phyloP scores from a whole-genome alignment of 1,284 basidiomycete genomes.

The Gomphus bonarii region DNA sequence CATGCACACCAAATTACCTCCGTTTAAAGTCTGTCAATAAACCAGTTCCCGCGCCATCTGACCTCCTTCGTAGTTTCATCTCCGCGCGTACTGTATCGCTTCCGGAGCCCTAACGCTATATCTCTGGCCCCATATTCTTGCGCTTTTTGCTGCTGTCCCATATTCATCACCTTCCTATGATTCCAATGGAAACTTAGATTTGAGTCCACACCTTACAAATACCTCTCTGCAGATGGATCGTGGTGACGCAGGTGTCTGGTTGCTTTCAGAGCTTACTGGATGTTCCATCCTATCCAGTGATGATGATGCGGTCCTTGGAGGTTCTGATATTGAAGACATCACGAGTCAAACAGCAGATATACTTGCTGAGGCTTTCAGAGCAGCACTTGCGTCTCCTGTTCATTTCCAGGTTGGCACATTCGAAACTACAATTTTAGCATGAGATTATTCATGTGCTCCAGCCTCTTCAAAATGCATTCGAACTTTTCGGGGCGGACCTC shows the following conservation, averaged over 20 bases:
- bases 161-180: slow-evolving; percentile 30
- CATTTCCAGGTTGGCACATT: slow-evolving; percentile 65
- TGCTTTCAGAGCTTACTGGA: slow-evolving; percentile 71
- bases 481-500: slow-evolving; percentile 91
- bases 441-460: slow-evolving; percentile 24
- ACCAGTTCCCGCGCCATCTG: slow-evolving; percentile 12
- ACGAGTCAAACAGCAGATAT: slow-evolving; percentile 54
- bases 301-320: slow-evolving; percentile 23
- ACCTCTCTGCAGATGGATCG: slow-evolving; percentile 79
- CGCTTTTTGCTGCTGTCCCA: slow-evolving; percentile 70
- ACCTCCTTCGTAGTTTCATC: slow-evolving; percentile 63
- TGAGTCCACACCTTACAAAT: slow-evolving; percentile 87
- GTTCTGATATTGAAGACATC: slow-evolving; percentile 47
- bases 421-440: neutral
- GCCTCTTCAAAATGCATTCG: slow-evolving; percentile 88
- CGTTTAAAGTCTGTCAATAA: slow-evolving; percentile 51
- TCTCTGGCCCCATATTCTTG: slow-evolving; percentile 76
- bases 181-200: slow-evolving; percentile 31
- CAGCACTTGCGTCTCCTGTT: slow-evolving; percentile 74
- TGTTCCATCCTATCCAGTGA: slow-evolving; percentile 39
- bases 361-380: slow-evolving; percentile 77
- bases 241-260: slow-evolving; percentile 58
- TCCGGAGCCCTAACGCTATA: slow-evolving; percentile 72
- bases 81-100: slow-evolving; percentile 88
- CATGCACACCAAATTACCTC: slow-evolving; percentile 26